Percentiles rank a stretch among this genome's conserved stretches.
Evolutionary conservation across 1,284 basidiomycete species (phyloP).

Genomic region (Psilocybe mexicana): DNA sequence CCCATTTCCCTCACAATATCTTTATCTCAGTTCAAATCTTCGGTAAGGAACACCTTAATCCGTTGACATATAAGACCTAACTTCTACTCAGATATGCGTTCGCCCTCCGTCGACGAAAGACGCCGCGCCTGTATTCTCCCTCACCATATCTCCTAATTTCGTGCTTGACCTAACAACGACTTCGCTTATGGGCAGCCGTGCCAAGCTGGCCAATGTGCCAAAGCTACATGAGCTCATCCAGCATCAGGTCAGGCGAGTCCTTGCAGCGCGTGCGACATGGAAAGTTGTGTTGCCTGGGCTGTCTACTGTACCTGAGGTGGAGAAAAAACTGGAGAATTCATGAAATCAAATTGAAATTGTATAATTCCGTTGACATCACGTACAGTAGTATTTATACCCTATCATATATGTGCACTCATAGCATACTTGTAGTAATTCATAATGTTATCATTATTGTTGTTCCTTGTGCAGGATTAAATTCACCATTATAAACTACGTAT

Average conservation of each 20-base stretch:
- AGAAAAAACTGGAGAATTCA: background rate
- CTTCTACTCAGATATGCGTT: slow-evolving; percentile 44
- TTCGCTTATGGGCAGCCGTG: slow-evolving; percentile 80
- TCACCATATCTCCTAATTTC: slow-evolving; percentile 66
- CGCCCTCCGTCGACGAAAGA: slow-evolving; percentile 50
- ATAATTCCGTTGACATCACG: background rate
- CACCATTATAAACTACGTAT: too few relatives aligned
- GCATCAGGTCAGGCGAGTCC: slow-evolving; percentile 62
- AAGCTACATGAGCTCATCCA: slow-evolving; percentile 83
- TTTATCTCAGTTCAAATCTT: slow-evolving; percentile 72
- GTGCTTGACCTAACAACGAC: slow-evolving; percentile 70
- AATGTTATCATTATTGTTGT: slow-evolving; percentile 1
- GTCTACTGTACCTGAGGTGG: slow-evolving; percentile 43
- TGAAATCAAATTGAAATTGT: background rate
- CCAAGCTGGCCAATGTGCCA: slow-evolving; percentile 80
- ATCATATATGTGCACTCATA: background rate
- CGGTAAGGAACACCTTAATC: slow-evolving; percentile 41
- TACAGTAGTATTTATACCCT: background rate
- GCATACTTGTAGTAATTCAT: slow-evolving; percentile 1
- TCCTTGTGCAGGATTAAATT: background rate
- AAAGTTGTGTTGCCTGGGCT: slow-evolving; percentile 70
- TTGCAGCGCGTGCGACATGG: slow-evolving; percentile 67
- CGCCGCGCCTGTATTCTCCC: slow-evolving; percentile 52
- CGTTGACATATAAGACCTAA: background rate
- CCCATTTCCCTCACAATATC: slow-evolving; percentile 79